A percentile compares a stretch with the other conserved stretches of the same genome.
These are phyloP conservation scores for Lithospermum erythrorhizon DNA, from an alignment of 257 asterid species.

Conservation along the genomic window DNA sequence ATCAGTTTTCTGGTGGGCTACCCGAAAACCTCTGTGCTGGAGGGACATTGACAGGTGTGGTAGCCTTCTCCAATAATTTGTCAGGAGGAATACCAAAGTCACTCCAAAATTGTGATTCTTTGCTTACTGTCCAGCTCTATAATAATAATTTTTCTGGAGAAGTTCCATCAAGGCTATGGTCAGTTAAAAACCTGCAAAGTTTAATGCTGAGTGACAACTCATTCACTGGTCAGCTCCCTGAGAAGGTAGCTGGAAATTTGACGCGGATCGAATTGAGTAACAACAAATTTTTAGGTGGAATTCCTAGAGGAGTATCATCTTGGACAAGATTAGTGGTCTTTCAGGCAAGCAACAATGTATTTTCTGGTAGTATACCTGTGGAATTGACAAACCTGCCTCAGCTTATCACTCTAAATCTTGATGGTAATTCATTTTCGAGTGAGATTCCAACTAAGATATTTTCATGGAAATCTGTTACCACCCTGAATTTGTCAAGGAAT, in stretches of 20 bases:
- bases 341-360: constrained; percentile 47
- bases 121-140: constrained; percentile 49
- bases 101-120: constrained; percentile 35
- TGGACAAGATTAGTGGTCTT: constrained; percentile 54
- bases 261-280: constrained; percentile 54
- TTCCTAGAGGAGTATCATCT: constrained; percentile 42
- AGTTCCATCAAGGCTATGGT: constrained; percentile 55
- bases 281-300: constrained; percentile 54
- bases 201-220: constrained; percentile 54
- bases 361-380: constrained; percentile 53
- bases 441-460: constrained; percentile 40
- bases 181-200: constrained; percentile 30
- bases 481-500: constrained; percentile 47
- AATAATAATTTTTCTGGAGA: constrained; percentile 54
- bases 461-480: constrained; percentile 59
- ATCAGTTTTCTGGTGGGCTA: constrained; percentile 49
- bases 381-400: constrained; percentile 46
- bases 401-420: constrained; percentile 38
- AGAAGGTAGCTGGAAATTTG: constrained; percentile 41
- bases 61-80: constrained; percentile 49
- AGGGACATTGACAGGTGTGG: constrained; percentile 37
- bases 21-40: constrained; percentile 70
- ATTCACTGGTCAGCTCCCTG: constrained; percentile 57
- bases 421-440: constrained; percentile 66
- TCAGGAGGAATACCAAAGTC: constrained; percentile 67